Conservation (phyloP, 2,329 filamentous ascomycete species). For the Diaporthe batatas region DNA sequence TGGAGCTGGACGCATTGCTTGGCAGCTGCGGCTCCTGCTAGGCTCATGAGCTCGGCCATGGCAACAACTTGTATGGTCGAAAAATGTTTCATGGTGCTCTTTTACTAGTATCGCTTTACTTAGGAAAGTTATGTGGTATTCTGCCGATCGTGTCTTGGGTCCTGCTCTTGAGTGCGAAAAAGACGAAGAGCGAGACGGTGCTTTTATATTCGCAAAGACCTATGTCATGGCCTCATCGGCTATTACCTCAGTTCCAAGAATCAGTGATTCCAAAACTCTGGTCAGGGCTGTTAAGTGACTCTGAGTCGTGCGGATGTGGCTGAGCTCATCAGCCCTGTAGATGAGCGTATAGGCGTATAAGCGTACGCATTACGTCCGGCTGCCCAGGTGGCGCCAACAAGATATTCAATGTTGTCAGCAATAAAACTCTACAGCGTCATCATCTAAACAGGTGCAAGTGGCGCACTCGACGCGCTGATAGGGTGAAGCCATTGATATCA, state of each 20-base stretch:
- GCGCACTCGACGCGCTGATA: slow-evolving; percentile 6
- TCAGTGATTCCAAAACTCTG: slow-evolving; percentile 5
- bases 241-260: not conserved
- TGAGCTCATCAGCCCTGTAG: slow-evolving; percentile 4
- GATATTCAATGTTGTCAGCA: not conserved
- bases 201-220: slow-evolving; percentile 11
- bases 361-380: slow-evolving; percentile 3
- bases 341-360: slow-evolving; percentile 19
- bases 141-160: not conserved
- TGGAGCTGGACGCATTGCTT: slow-evolving; percentile 39
- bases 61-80: not conserved
- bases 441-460: not conserved
- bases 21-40: slow-evolving; percentile 6
- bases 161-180: slow-evolving; percentile 7
- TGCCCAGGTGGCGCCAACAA: not conserved
- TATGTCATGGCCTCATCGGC: not conserved
- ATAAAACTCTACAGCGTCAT: not conserved
- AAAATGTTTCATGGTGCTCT: not conserved
- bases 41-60: not conserved
- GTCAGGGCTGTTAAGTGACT: not conserved
- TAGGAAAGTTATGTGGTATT: slow-evolving; percentile 8
- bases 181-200: slow-evolving; percentile 3
- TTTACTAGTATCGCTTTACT: not conserved
- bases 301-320: not conserved
- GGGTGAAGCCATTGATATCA: not conserved